Percentiles rank a stretch among this genome's conserved stretches.
Evolutionary conservation across 371 early-diverging fungal genomes (phyloP).

Genomic region (Globomyces sp.): DNA sequence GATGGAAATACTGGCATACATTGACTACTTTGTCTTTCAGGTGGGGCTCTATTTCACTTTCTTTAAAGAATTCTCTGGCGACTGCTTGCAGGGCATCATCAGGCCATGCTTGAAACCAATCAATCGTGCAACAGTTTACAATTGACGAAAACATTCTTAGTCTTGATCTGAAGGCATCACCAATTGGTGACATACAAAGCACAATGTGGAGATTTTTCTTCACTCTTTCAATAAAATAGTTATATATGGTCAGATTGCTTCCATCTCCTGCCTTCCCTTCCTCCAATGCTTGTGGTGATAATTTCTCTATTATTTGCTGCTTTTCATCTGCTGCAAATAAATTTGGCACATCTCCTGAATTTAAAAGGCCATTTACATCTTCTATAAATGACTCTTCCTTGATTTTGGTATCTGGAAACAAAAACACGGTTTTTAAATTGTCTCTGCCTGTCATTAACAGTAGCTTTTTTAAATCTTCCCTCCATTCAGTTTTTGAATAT

Average conservation of each 20-base stretch:
- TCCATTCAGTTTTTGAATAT: slow-evolving; percentile 50
- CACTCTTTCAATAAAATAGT: slow-evolving; percentile 56
- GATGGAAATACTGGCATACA: slow-evolving; percentile 56
- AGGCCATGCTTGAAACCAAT: slow-evolving; percentile 64
- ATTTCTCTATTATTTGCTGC: slow-evolving; percentile 47
- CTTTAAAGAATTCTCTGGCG: slow-evolving; percentile 49
- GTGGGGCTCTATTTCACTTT: slow-evolving; percentile 37
- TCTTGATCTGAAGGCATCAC: slow-evolving; percentile 54
- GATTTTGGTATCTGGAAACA: slow-evolving; percentile 57
- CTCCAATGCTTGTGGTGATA: slow-evolving; percentile 44
- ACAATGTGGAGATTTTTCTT: slow-evolving; percentile 54
- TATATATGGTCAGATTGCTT: slow-evolving; percentile 49
- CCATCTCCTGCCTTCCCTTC: slow-evolving; percentile 53
- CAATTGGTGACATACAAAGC: slow-evolving; percentile 60
- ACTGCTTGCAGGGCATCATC: slow-evolving; percentile 59
- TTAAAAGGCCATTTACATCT: slow-evolving; percentile 51
- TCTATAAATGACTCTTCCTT: slow-evolving; percentile 58
- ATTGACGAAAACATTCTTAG: slow-evolving; percentile 52
- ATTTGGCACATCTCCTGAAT: slow-evolving; percentile 58
- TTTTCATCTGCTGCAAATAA: slow-evolving; percentile 53
- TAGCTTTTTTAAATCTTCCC: slow-evolving; percentile 56
- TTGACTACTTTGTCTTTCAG: slow-evolving; percentile 38
- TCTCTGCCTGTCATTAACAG: slow-evolving; percentile 49
- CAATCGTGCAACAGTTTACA: slow-evolving; percentile 60
- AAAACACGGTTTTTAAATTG: slow-evolving; percentile 48